Conservation (phyloP, 2,329 filamentous ascomycete genomes). For the Aspergillus nomiae region DNA sequence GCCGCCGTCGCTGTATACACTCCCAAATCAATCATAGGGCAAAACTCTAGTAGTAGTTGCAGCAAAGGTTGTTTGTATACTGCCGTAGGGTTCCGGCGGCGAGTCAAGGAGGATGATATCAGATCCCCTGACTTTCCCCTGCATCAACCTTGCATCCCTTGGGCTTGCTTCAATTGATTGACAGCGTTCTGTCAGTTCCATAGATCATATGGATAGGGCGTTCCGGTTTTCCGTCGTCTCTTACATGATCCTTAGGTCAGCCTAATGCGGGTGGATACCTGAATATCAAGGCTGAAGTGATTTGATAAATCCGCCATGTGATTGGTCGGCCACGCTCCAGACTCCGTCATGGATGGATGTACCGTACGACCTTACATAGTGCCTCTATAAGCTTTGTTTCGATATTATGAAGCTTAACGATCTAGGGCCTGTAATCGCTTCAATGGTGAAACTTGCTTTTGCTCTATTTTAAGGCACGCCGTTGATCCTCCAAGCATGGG, state of each 20-base stretch:
- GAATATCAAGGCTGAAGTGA: slow-evolving; percentile 7
- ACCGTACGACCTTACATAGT: not conserved
- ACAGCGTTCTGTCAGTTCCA: not conserved
- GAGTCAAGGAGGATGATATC: slow-evolving; percentile 12
- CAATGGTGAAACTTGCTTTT: not conserved
- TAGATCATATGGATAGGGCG: not conserved
- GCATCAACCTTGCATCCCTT: slow-evolving; percentile 18
- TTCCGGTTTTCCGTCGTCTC: not conserved
- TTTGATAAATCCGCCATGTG: slow-evolving; percentile 32
- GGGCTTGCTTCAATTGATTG: slow-evolving; percentile 11
- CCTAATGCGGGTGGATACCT: not conserved
- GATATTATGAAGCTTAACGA: not conserved
- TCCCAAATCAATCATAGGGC: not conserved
- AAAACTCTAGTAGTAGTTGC: not conserved
- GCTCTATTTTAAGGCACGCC: not conserved
- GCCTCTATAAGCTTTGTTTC: not conserved
- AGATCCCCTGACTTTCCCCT: slow-evolving; percentile 14
- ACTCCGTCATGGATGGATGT: not conserved
- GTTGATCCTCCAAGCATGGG: not conserved
- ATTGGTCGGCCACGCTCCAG: slow-evolving; percentile 24
- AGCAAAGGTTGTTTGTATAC: not conserved
- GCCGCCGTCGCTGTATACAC: not conserved
- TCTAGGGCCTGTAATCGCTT: not conserved
- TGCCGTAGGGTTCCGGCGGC: not conserved
- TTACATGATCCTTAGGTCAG: not conserved